Evolutionary conservation across 1,284 basidiomycete species (phyloP).

Genomic region (Schizophyllum amplum): DNA sequence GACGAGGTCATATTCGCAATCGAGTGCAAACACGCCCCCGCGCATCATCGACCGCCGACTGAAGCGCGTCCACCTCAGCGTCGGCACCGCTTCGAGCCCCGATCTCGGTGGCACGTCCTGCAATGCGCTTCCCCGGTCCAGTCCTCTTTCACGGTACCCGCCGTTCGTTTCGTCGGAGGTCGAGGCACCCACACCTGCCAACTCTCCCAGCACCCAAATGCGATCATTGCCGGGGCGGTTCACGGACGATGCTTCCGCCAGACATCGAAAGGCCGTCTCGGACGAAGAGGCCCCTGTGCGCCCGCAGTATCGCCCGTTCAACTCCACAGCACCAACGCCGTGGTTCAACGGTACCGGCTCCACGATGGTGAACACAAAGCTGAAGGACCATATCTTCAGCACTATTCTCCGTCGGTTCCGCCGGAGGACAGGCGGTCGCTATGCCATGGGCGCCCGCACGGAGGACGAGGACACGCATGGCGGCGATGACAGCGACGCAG

Average conservation of each 20-base stretch:
- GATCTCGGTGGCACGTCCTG: constrained; percentile 34
- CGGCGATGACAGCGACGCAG: constrained; percentile 24
- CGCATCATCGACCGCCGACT: constrained; percentile 24
- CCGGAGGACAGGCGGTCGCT: constrained; percentile 39
- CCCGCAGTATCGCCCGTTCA: constrained; percentile 25
- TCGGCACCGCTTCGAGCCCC: constrained; percentile 57
- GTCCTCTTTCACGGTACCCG: constrained; percentile 33
- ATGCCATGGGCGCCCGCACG: constrained; percentile 39
- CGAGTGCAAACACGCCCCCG: constrained; percentile 25
- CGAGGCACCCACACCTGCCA: constrained; percentile 45
- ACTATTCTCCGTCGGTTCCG: constrained; percentile 71
- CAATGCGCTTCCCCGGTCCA: constrained; percentile 22
- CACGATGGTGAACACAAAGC: constrained; percentile 84
- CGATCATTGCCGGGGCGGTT: constrained; percentile 7
- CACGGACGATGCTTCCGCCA: background rate
- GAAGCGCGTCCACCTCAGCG: constrained; percentile 32
- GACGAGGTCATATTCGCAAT: constrained; percentile 46
- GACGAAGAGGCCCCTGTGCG: constrained; percentile 25
- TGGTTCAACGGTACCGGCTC: constrained; percentile 84
- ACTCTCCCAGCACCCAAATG: constrained; percentile 34
- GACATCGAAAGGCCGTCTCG: constrained; percentile 17
- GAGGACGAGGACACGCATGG: constrained; percentile 37
- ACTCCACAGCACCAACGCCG: constrained; percentile 26
- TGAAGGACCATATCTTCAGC: constrained; percentile 91
- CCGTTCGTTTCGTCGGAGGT: constrained; percentile 27